Base-by-base conservation (phyloP, 495 filamentous ascomycete genomes). In the Lasiosphaeria miniovina region DNA sequence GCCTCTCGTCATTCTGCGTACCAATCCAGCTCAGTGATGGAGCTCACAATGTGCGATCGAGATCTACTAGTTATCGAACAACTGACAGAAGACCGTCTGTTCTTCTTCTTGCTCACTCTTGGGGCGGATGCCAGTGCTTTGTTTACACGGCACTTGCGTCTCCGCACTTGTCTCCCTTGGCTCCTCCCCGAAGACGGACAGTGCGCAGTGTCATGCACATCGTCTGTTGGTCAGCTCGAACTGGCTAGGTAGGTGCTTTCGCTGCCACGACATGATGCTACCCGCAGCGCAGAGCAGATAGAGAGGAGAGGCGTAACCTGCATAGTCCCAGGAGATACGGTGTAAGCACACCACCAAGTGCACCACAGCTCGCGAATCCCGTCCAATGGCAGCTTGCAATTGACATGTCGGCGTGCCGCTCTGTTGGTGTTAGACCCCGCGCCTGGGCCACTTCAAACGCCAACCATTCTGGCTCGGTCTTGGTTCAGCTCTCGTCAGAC, bases 401-500 rank as follows among this genome's bases (percentile, higher is more conserved):
- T 53, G 54, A 5, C 4, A 9, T 59, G 45, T 62, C 45, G 59
- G 58, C 58, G 57, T 32, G 43, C 58, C 67, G 64, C 64, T 64
- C 55, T 54, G 53, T 36, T 24, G 54, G 54, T 43, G 52, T 56
- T 61, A 61, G 61, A 60, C 63, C 54, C 52, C 54, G 53, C 49
- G 49, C 49, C 48, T 57, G 32, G 60, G 40, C 49, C 36, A 31
- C 60, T 60, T 49, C 56, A 49, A 49, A 43, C 54, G 48, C 31
- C 52, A 52, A 33, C 56, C 52, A 40, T 32, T 54, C 38, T 6
- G n/a, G 24, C 48, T 61, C 48, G 17, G 46, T 52, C 33, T 58
- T 55, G 54, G 55, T 54, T 58, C 67, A 67, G 67, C 67, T 69
- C 59, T 59, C 55, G 61, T 63, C 59, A 65, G 60, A 55, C 57